phyloP scores from a whole-genome alignment of 202 grass and related monocot genomes.

The Elaeis oleifera region DNA sequence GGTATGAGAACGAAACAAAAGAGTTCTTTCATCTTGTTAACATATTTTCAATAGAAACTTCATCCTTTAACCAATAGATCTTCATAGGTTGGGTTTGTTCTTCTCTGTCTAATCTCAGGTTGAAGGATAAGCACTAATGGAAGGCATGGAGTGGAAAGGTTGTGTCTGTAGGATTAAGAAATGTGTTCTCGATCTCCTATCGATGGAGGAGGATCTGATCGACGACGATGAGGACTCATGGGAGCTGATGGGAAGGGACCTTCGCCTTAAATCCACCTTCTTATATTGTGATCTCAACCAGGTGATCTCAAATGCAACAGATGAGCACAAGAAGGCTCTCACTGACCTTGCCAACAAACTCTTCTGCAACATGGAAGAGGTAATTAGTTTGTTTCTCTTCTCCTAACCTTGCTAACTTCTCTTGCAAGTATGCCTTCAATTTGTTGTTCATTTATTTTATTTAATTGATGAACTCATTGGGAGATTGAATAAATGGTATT shows the following conservation, averaged over 20 bases:
- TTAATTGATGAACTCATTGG: not conserved
- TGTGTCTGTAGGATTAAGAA: conserved; percentile 64
- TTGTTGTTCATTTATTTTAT: not conserved
- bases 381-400: conserved; percentile 3
- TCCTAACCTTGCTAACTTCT: not conserved
- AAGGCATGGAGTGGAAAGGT: conserved; percentile 53
- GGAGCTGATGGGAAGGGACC: conserved; percentile 10
- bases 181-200: conserved; percentile 49
- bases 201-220: conserved; percentile 16
- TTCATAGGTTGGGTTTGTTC: conserved; percentile 21
- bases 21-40: too few species aligned
- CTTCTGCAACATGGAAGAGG: conserved; percentile 10
- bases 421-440: not conserved
- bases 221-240: conserved; percentile 7
- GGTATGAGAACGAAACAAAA: too few species aligned
- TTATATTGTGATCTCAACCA: conserved; percentile 24
- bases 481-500: too few species aligned
- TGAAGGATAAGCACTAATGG: conserved; percentile 8
- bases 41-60: too few species aligned
- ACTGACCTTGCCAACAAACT: conserved; percentile 5
- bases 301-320: conserved; percentile 21
- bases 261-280: conserved; percentile 23
- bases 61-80: conserved; percentile 17
- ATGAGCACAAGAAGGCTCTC: conserved; percentile 15
- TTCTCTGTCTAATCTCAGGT: conserved; percentile 1